phyloP scores from a whole-genome alignment of 2,329 filamentous ascomycete species.

The Trichophyton simii region DNA sequence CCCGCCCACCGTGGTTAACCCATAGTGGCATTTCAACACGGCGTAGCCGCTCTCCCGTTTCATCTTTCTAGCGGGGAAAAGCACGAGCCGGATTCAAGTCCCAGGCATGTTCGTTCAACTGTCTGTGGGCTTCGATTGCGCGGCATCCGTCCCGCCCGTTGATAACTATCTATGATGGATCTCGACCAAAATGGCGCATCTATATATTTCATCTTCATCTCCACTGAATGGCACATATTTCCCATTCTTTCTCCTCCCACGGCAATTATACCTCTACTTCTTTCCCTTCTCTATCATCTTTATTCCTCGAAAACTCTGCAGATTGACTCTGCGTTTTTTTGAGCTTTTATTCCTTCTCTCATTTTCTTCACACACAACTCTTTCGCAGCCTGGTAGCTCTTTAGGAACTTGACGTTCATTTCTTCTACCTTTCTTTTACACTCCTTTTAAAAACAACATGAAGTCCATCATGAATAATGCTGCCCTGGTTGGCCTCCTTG shows the following conservation, averaged over 20 bases:
- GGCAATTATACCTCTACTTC: background rate
- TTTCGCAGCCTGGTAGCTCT: background rate
- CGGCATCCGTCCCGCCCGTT: background rate
- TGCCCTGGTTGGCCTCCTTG: background rate
- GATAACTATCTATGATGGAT: background rate
- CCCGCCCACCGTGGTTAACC: background rate
- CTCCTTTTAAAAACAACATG: background rate
- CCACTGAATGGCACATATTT: background rate
- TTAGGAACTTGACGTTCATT: background rate
- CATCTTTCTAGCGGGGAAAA: background rate
- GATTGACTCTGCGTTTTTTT: background rate
- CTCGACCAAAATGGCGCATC: background rate
- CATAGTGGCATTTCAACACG: background rate
- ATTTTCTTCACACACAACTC: background rate
- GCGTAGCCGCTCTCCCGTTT: background rate
- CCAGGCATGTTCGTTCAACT: background rate
- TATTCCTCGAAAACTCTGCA: background rate
- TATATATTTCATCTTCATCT: background rate
- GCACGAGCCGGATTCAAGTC: background rate
- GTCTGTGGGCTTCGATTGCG: background rate
- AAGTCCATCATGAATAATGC: background rate
- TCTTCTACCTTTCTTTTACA: background rate
- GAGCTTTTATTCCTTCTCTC: conserved; percentile 2
- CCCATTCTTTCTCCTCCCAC: background rate
- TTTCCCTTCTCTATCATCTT: background rate